Evolutionary conservation across 805 yeast species (phyloP).

Genomic region (Barnettozyma salicaria): DNA sequence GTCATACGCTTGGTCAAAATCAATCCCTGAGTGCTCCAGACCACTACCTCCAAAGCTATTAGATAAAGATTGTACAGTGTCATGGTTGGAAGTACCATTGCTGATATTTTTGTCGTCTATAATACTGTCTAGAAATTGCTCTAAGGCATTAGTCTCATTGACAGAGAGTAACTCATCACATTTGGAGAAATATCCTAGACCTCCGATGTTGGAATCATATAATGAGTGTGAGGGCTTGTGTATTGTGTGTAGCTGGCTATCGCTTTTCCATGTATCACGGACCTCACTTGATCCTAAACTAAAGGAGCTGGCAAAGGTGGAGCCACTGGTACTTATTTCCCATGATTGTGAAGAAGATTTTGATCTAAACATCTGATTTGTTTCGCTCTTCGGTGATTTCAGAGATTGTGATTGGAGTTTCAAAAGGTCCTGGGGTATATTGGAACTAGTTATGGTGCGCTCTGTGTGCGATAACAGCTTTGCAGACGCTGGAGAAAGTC

Average conservation of each 20-base stretch:
- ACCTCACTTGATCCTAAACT: too few relatives aligned
- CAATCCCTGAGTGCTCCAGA: not conserved
- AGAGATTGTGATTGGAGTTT: not conserved
- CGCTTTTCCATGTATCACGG: not conserved
- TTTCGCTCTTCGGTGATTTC: not conserved
- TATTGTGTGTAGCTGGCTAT: too few relatives aligned
- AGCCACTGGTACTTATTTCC: too few relatives aligned
- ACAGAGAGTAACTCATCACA: constrained; percentile 22
- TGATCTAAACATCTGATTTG: too few relatives aligned
- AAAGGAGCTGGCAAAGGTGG: too few relatives aligned
- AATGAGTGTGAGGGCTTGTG: too few relatives aligned
- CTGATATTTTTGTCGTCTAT: constrained; percentile 20
- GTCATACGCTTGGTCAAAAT: constrained; percentile 2
- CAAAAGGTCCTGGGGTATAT: constrained; percentile 5
- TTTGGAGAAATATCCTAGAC: constrained; percentile 15
- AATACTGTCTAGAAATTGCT: constrained; percentile 26
- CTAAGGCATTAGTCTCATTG: constrained; percentile 25
- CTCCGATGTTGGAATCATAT: constrained; percentile 15
- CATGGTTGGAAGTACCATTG: not conserved
- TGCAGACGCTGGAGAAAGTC: not conserved
- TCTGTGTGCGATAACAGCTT: constrained; percentile 2
- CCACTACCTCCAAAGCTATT: not conserved
- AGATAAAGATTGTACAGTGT: too few relatives aligned
- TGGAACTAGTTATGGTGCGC: too few relatives aligned
- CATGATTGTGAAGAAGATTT: too few relatives aligned